Evolutionary conservation across 2,329 filamentous ascomycete genomes (phyloP).

Genomic region (Epichloe scottii): DNA sequence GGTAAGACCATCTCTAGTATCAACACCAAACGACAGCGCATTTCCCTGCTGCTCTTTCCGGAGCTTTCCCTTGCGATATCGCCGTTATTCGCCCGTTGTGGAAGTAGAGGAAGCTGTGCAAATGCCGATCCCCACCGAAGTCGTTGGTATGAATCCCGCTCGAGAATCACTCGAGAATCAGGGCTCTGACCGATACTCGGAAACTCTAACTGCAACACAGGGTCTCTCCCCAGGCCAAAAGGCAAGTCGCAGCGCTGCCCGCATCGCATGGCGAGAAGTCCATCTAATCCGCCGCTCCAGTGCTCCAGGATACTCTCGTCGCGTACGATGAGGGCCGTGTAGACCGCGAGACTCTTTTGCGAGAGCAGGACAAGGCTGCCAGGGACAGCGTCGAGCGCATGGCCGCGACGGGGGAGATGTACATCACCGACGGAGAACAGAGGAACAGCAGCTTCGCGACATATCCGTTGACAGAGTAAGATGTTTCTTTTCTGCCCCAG

Average conservation of each 20-base stretch:
- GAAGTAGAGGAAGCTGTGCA: too few species aligned
- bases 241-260: neutral
- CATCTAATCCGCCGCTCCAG: neutral
- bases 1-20: neutral
- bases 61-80: neutral
- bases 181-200: neutral
- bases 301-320: constrained; percentile 6
- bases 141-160: neutral
- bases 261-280: neutral
- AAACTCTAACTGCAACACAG: neutral
- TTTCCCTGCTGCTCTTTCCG: neutral
- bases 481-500: neutral
- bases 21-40: too few species aligned
- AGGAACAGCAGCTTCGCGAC: constrained; percentile 8
- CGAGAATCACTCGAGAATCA: too few species aligned
- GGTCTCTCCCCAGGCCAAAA: neutral
- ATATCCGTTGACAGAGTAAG: constrained; percentile 6
- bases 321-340: constrained; percentile 6
- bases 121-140: neutral
- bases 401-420: constrained; percentile 4
- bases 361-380: constrained; percentile 5
- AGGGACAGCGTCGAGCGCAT: constrained; percentile 6
- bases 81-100: too few species aligned
- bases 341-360: constrained; percentile 2
- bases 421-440: constrained; percentile 8